phyloP scores from a whole-genome alignment of 768 basidiomycete species.

The Termitomyces titanicus region DNA sequence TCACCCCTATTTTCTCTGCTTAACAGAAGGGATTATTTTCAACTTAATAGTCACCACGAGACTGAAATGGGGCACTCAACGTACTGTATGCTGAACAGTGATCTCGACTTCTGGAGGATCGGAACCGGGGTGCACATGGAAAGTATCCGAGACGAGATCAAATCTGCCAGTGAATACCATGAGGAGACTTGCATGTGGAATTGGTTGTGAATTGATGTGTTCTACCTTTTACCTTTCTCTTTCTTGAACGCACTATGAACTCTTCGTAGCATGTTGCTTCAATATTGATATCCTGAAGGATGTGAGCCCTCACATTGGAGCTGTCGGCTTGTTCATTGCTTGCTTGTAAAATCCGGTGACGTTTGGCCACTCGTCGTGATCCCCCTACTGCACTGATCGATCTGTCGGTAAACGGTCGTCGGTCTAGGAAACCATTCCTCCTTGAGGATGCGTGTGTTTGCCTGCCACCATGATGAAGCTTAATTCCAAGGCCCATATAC shows the following conservation, averaged over 20 bases:
- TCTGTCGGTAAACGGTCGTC: background rate
- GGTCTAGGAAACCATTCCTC: background rate
- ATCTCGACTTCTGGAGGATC: background rate
- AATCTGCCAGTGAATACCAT: background rate
- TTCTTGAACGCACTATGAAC: no score
- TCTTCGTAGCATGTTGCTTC: no score
- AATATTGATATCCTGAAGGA: background rate
- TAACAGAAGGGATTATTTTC: background rate
- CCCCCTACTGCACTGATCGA: background rate
- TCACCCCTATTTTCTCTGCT: background rate
- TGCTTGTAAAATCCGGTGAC: no score
- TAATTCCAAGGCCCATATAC: background rate
- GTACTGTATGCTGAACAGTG: background rate
- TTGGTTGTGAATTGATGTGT: no score
- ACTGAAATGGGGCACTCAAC: background rate
- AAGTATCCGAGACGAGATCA: background rate
- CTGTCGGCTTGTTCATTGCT: background rate
- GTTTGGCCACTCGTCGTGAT: background rate
- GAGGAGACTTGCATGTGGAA: background rate
- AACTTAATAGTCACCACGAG: no score
- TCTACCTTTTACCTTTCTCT: no score
- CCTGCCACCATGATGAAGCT: background rate
- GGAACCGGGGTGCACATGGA: background rate
- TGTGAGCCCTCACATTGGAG: no score
- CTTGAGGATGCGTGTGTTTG: background rate